phyloP scores from a whole-genome alignment of 129 eudicot species.

The Rutidosis leptorrhynchoides region DNA sequence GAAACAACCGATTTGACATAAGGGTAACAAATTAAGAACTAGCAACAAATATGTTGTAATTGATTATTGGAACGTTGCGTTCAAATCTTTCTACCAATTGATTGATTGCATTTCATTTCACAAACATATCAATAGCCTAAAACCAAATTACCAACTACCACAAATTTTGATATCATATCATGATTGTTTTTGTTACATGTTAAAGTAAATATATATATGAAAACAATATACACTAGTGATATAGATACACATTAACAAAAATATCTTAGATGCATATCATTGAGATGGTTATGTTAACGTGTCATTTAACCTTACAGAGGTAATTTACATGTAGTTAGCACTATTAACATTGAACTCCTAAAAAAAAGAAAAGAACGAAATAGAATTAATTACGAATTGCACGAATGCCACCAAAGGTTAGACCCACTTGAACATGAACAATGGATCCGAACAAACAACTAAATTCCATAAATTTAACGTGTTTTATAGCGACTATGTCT shows the following conservation, averaged over 20 bases:
- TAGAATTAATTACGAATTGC: conserved; percentile 16
- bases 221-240: too few species aligned
- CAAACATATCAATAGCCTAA: not conserved
- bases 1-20: not conserved
- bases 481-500: conserved; percentile 21
- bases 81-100: not conserved
- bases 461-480: conserved; percentile 31
- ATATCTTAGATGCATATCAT: too few species aligned
- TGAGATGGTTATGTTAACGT: too few species aligned
- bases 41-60: not conserved
- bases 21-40: not conserved
- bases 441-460: conserved; percentile 30
- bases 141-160: not conserved
- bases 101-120: not conserved
- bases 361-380: not conserved
- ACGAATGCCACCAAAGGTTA: conserved; percentile 25
- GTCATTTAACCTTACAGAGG: too few species aligned
- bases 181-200: too few species aligned
- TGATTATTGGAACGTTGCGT: not conserved
- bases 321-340: too few species aligned
- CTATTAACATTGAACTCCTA: too few species aligned
- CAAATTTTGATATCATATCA: too few species aligned
- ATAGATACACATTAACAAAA: too few species aligned
- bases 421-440: conserved; percentile 30
- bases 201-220: too few species aligned